Evolutionary conservation across 2,329 filamentous ascomycete species (phyloP).

Genomic region (Aspergillus brasiliensis): DNA sequence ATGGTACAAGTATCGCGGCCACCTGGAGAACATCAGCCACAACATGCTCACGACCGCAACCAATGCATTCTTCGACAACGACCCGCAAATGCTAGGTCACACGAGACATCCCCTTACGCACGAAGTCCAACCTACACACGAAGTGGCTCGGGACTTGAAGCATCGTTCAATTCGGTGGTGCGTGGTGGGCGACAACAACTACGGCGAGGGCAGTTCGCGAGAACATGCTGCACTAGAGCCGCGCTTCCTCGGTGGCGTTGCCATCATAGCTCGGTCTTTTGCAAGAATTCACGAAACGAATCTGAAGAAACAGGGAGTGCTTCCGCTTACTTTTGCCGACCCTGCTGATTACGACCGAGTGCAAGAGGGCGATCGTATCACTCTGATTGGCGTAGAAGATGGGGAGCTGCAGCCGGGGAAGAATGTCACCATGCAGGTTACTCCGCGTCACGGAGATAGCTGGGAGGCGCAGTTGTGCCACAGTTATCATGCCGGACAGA

Average conservation of each 20-base stretch:
- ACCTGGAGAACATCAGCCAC: conserved; percentile 99
- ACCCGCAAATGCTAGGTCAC: conserved; percentile 30
- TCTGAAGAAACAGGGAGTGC: conserved; percentile 99
- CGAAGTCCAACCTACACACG: conserved; percentile 80
- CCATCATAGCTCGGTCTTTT: conserved; percentile 90
- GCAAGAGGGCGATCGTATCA: conserved; percentile 22
- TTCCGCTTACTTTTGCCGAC: conserved; percentile 88
- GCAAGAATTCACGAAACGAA: conserved; percentile 99
- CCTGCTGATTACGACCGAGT: conserved; percentile 80
- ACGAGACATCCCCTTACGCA: conserved; percentile 66
- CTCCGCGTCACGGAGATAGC: conserved; percentile 21
- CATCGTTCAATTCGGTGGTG: conserved; percentile 91
- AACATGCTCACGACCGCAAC: conserved; percentile 98
- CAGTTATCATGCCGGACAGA: conserved; percentile 34
- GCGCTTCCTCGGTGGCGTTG: conserved; percentile 87
- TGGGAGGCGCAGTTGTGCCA: conserved; percentile 39
- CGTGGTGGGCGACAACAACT: conserved; percentile 97
- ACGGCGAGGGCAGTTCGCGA: conserved; percentile 91
- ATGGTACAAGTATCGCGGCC: conserved; percentile 97
- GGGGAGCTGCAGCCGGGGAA: conserved; percentile 30
- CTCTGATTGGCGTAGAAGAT: conserved; percentile 23
- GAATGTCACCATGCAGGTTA: conserved; percentile 34
- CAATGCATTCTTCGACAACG: conserved; percentile 59
- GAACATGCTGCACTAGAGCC: conserved; percentile 97
- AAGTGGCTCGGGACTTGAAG: conserved; percentile 94